Percentiles rank a stretch among this genome's conserved stretches.
Conservation (phyloP, 495 filamentous ascomycete species). For the Daldinia loculata region DNA sequence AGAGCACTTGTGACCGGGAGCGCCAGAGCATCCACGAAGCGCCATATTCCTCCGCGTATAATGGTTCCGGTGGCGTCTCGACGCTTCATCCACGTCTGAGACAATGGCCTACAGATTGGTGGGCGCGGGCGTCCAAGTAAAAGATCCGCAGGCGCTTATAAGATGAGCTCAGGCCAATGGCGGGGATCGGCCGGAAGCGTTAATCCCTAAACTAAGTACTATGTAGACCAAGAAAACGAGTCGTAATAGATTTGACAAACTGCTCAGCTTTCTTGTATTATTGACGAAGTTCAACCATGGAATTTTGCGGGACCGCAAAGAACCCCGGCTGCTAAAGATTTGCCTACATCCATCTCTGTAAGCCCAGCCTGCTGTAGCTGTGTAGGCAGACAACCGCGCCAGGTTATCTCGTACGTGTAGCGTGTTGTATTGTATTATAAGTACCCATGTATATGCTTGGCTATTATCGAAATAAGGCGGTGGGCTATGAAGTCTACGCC, state of each 20-base stretch:
- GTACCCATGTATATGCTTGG: background rate
- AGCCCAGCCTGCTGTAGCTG: background rate
- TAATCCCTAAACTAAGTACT: conserved; percentile 30
- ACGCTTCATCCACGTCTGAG: conserved; percentile 39
- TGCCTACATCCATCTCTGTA: background rate
- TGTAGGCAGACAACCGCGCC: conserved; percentile 12
- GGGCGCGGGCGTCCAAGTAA: conserved; percentile 19
- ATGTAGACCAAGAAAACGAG: conserved; percentile 14
- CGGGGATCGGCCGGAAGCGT: conserved; percentile 39
- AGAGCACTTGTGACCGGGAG: conserved; percentile 15
- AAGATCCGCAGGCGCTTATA: conserved; percentile 37
- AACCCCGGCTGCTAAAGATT: conserved; percentile 1
- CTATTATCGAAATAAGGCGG: background rate
- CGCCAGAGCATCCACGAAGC: conserved; percentile 22
- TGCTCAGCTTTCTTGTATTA: conserved; percentile 20
- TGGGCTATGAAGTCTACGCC: conserved; percentile 1
- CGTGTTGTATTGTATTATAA: background rate
- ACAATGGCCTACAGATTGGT: conserved; percentile 28
- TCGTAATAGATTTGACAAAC: conserved; percentile 29
- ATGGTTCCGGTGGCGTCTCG: conserved; percentile 17
- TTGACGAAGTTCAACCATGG: conserved; percentile 9
- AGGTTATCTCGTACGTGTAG: conserved; percentile 6
- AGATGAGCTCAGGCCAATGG: conserved; percentile 23
- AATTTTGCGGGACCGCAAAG: conserved; percentile 20
- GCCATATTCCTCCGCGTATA: conserved; percentile 26